These are phyloP conservation scores for Penicillium sp. DNA, from an alignment of 2,329 filamentous ascomycete genomes.

Conservation along the genomic window DNA sequence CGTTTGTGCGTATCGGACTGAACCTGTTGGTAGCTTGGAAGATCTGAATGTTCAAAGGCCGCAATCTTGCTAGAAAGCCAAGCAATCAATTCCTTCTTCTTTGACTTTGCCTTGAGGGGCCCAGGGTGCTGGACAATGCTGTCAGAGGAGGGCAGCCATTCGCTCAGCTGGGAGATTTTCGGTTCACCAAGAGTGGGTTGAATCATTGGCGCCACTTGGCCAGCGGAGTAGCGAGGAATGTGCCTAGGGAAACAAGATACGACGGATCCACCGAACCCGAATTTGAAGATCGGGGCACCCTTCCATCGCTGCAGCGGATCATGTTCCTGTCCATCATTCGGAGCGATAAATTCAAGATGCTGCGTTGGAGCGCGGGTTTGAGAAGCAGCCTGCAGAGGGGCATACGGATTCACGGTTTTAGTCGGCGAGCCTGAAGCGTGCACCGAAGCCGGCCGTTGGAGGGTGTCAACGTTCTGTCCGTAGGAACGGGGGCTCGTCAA, in stretches of 20 bases:
- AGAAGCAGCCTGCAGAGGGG: conserved; percentile 33
- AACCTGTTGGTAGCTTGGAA: conserved; percentile 51
- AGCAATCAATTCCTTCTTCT: conserved; percentile 86
- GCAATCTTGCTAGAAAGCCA: conserved; percentile 82
- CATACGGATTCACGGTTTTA: conserved; percentile 38
- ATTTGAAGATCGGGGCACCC: conserved; percentile 80
- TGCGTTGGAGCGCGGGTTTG: conserved; percentile 48
- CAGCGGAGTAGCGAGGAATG: conserved; percentile 79
- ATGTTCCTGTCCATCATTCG: conserved; percentile 56
- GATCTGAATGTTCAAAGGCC: conserved; percentile 59
- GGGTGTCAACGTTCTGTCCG: conserved; percentile 45
- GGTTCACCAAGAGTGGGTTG: conserved; percentile 81
- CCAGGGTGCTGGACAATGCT: conserved; percentile 81
- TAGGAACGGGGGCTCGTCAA: conserved; percentile 50
- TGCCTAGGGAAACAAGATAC: conserved; percentile 86
- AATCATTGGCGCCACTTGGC: conserved; percentile 70
- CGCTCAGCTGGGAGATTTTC: conserved; percentile 72
- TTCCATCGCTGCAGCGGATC: conserved; percentile 89
- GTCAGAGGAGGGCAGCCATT: conserved; percentile 69
- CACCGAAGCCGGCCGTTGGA: conserved; percentile 56
- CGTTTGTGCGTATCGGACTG: conserved; percentile 60
- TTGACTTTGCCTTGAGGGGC: conserved; percentile 81
- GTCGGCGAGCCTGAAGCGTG: conserved; percentile 48
- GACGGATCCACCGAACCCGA: conserved; percentile 81
- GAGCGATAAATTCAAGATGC: conserved; percentile 57